Base-by-base conservation (phyloP, 768 basidiomycete species). In the Coprinopsis strossmayeri region DNA sequence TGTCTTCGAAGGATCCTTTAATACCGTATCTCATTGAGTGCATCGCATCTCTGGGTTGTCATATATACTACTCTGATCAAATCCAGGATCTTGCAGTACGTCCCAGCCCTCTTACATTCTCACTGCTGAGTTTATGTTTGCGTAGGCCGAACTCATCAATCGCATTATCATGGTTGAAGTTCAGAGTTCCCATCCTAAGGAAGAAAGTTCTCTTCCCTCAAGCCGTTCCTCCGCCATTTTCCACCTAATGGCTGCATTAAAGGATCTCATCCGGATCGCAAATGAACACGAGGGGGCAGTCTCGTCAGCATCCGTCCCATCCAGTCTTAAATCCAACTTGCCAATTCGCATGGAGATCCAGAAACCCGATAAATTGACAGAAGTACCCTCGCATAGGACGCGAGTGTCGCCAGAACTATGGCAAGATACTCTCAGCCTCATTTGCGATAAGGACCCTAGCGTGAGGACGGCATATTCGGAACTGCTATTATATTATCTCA, bases 61-160 rank as follows among this genome's bases (percentile, higher is more conserved):
- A 95, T 59, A 82, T 95, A 46, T 94, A 96, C 69, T 97, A 97
- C 60, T 87, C 91, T 32, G 94, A 96, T 64, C 94, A 97, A 65
- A 91, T 93, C 43, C 90, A 91, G 59, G 94, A 96, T 60, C 79
- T 96, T 37, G 81, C 90, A 1, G 75, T 77, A 40, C 62, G 76
- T 62, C 25, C 27, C 43, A 21, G 18, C 5, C 23, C 32, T 30
- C 34, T 30, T 27, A 43, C 24, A 23, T 34, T 55, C 35, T 51
- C 30, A 46, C 37, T 30, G 41, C 53, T 30, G 30, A 12, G 40
- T 3, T n/a, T 34, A 30, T n/a, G n/a, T n/a, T n/a, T n/a, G n/a
- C n/a, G n/a, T 32, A 78, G 76, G 84, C 81, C 48, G 93, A 94
- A 63, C 67, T 94, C 38, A 79, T 91, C 34, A 77, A 76, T 52